These are phyloP conservation scores for Kandelia obovata DNA, from an alignment of 345 rosid species.

Conservation along the genomic window DNA sequence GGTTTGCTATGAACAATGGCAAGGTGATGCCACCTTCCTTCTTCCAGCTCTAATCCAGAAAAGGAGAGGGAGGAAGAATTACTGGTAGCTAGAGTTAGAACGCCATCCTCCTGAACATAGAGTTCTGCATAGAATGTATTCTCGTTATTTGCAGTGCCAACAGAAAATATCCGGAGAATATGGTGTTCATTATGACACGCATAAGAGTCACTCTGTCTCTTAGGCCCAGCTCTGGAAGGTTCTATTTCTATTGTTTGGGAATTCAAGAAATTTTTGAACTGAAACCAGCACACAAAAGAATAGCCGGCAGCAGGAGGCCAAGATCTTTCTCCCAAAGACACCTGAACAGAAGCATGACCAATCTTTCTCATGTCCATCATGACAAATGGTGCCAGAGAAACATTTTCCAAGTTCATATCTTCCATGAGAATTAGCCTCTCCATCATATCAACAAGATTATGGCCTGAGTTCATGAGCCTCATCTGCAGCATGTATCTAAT, in stretches of 20 bases:
- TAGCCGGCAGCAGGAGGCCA: conserved; percentile 99
- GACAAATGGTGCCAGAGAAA: conserved; percentile 88
- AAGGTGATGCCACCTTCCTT: conserved; percentile 99
- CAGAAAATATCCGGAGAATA: conserved; percentile 82
- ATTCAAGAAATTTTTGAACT: conserved; percentile 68
- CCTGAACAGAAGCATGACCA: conserved; percentile 97
- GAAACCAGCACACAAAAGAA: conserved; percentile 99
- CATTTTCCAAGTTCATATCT: conserved; percentile 73
- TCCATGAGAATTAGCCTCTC: conserved; percentile 85
- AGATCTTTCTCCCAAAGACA: conserved; percentile 96
- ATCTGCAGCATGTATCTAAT: conserved; percentile 80
- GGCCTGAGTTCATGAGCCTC: conserved; percentile 75
- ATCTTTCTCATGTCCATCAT: conserved; percentile 95
- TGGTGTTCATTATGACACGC: conserved; percentile 57
- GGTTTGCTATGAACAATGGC: conserved; percentile 99
- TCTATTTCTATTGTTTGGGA: conserved; percentile 63
- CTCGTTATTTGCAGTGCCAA: conserved; percentile 74
- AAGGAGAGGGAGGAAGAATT: conserved; percentile 80
- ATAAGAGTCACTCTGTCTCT: conserved; percentile 44
- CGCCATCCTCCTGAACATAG: conserved; percentile 90
- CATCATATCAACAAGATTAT: conserved; percentile 84
- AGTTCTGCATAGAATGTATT: conserved; percentile 83
- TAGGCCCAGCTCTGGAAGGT: conserved; percentile 51
- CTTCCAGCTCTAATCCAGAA: conserved; percentile 91
- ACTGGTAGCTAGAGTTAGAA: conserved; percentile 93